Base-by-base conservation (phyloP, 2,329 filamentous ascomycete species). In the Trichoderma hamatum region DNA sequence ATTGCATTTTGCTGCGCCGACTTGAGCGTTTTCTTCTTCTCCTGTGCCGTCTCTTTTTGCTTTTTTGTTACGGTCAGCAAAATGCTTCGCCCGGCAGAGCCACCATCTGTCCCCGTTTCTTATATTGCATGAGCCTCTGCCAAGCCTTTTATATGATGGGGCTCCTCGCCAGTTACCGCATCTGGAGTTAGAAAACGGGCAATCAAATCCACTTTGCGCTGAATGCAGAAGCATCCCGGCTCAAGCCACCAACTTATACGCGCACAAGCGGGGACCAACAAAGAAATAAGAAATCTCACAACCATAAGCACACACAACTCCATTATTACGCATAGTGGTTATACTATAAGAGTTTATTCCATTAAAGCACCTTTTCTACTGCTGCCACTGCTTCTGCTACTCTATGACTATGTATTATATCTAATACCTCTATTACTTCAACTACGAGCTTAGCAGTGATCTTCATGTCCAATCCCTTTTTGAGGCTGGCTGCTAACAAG, bases 61-160 rank as follows among this genome's bases (percentile, higher is more conserved):
- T 13, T 49, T 3, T 24, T 49, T 4, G 10, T 34, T 11, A 32
- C 39, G 54, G 30, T 24, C 5, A n/a, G n/a, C 46, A 2, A 49
- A 24, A 65, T 65, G 51, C 62, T 56, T 65, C 19, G 34, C 26
- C 6, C 26, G 26, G 36, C 62, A 65, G 32, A 32, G 62, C 62
- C 62, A 65, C 62, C 26, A 46, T 51, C 54, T 28, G 14, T 13
- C 19, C 10, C 46, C 49, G 26, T 28, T 21, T 28, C 19, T 30
- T 34, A 34, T 14, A 1, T 39, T 46, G 36, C 46, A 60, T 51
- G 36, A 63, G 30, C 14, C 24, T 52, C 43, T 46, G 49, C 49
- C 43, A 43, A 62, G n/a, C 28, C 10, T 21, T 51, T 32, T 7
- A n/a, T 30, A 21, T 32, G 30, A 10, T 3, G 43, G 30, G 28